A percentile compares a stretch with the other conserved stretches of the same genome.
These are phyloP conservation scores for Blastocystis sp. DNA, from an alignment of 352 stramenopile species.

Conservation along the genomic window DNA sequence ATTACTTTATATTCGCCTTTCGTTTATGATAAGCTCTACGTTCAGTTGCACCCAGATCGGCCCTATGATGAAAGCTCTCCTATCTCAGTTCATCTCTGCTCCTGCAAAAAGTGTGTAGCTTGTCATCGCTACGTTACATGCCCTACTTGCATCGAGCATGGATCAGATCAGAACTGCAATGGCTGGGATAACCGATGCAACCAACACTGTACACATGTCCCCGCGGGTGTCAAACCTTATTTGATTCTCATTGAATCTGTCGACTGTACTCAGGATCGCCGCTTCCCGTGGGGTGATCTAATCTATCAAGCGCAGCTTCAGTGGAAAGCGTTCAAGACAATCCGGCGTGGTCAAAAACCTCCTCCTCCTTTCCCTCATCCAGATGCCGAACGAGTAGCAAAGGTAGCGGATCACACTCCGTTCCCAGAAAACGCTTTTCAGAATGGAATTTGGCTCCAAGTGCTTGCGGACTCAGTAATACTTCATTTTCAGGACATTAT, in stretches of 20 bases:
- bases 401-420: background rate
- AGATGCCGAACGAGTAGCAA: background rate
- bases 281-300: constrained; percentile 5
- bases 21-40: background rate
- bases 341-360: background rate
- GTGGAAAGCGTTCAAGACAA: constrained; percentile 48
- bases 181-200: constrained; percentile 54
- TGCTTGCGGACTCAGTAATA: constrained; percentile 3
- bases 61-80: background rate
- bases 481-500: constrained; percentile 21
- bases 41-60: background rate
- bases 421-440: background rate
- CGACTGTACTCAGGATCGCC: background rate
- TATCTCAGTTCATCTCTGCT: background rate
- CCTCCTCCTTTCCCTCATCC: constrained; percentile 18
- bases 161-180: background rate
- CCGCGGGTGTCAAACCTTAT: background rate
- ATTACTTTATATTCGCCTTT: constrained; percentile 1
- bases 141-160: background rate
- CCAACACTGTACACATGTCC: background rate
- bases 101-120: background rate
- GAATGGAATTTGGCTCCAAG: constrained; percentile 8
- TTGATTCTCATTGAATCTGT: background rate
- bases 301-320: constrained; percentile 37
- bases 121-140: background rate